These are phyloP conservation scores for Trametes sp. DNA, from an alignment of 1,284 basidiomycete genomes.

Conservation along the genomic window DNA sequence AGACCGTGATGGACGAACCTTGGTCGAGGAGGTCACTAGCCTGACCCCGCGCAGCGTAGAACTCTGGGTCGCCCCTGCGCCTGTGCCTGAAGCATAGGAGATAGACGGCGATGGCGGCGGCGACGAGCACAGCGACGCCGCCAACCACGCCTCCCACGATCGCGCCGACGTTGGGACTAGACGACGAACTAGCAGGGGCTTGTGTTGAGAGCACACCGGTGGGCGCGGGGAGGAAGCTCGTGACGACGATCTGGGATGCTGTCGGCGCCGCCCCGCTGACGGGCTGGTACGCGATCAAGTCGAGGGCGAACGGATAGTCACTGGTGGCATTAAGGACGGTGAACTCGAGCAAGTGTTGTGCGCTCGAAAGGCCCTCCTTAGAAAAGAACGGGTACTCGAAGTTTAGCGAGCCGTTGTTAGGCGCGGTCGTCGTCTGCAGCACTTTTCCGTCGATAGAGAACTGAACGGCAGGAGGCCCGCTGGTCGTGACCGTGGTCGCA, in stretches of 20 bases:
- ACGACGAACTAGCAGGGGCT: neutral
- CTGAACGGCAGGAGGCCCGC: conserved; percentile 9
- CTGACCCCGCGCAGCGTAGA: conserved; percentile 22
- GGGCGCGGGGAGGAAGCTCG: conserved; percentile 14
- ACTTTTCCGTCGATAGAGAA: conserved; percentile 21
- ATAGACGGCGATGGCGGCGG: conserved; percentile 16
- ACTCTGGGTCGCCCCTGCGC: conserved; percentile 16
- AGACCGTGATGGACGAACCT: conserved; percentile 4
- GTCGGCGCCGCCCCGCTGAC: conserved; percentile 15
- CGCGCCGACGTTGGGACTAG: conserved; percentile 18
- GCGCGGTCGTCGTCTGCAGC: conserved; percentile 14
- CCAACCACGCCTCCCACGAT: conserved; percentile 32
- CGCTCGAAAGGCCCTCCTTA: neutral
- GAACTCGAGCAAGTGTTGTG: conserved; percentile 20
- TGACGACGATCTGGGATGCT: conserved; percentile 5
- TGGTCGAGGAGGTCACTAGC: conserved; percentile 21
- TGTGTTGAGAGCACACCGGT: neutral
- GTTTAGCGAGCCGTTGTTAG: conserved; percentile 18
- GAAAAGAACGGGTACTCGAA: conserved; percentile 14
- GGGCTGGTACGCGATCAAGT: conserved; percentile 21
- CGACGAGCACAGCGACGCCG: conserved; percentile 22
- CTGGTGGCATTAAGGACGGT: conserved; percentile 13
- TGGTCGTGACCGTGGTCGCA: neutral
- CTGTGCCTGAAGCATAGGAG: conserved; percentile 23
- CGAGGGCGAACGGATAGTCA: conserved; percentile 24